Base-by-base conservation (phyloP, 2,329 filamentous ascomycete species). In the Ilyonectria sp. region DNA sequence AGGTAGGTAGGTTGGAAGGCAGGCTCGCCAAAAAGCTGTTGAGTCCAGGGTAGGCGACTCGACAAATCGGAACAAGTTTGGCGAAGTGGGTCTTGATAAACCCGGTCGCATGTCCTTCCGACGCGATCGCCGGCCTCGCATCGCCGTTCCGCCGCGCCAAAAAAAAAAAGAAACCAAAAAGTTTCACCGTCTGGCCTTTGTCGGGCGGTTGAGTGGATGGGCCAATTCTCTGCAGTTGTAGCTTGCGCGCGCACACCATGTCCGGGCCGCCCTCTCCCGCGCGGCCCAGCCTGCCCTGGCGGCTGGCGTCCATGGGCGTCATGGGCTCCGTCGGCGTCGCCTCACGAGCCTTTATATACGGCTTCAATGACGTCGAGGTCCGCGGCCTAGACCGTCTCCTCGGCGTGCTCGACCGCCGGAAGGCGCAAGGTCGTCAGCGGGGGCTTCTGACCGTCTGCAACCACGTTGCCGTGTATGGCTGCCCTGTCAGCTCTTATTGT, bases 371-470 rank as follows among this genome's bases (percentile, higher is more conserved):
- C 29, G 90, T 94, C 53, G 91, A 98, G 79, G 89, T 93, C 6
- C 86, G 90, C 74, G 95, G 95, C 1, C 83, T 97, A 68, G 90
- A 94, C 54, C 83, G 86, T 11, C 96, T 99, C 71, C 83, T 96
- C 40, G 85, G 90, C 56, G 82, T 95, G 5, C 82, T 98, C 43
- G 94, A 98, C 74, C 87, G 88, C 72, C 89, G 95, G 68, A 86
- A 86, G 72, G 87, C 89, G 4, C 86, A 88, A 47, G 86, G 86
- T 57, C 90, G 94, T 70, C 85, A 92, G 64, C 89, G 91, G 74
- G 96, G 95, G 19, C 86, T 98, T 68, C 86, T 98, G 68, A 98
- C 95, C 71, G 93, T 83, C 9, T 84, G 80, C 63, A 84, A 84
- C 49, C 82, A 84, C 65, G 79, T 83, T 58, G 80, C 78, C 21